Evolutionary conservation across 192 early-diverging fungal species (phyloP).

Genomic region (Coemansia sp.): DNA sequence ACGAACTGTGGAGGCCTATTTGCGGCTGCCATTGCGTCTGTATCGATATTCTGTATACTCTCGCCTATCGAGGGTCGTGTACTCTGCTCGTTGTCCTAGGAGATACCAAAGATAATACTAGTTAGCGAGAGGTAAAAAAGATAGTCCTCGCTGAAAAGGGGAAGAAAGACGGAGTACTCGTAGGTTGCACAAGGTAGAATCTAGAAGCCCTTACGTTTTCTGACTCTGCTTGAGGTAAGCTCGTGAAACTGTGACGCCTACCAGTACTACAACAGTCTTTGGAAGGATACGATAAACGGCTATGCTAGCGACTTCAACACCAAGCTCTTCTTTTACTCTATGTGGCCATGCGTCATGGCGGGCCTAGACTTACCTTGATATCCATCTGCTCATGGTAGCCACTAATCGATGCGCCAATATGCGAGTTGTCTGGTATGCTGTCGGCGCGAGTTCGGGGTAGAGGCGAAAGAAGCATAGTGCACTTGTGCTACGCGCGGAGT

Average conservation of each 20-base stretch:
- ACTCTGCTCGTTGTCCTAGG: neutral
- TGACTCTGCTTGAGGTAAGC: constrained; percentile 22
- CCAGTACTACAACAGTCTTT: neutral
- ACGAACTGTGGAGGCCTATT: constrained; percentile 38
- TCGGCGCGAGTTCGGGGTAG: neutral
- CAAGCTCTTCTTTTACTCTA: neutral
- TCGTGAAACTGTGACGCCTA: constrained; percentile 8
- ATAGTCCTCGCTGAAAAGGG: neutral
- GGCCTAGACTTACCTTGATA: constrained; percentile 15
- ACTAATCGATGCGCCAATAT: neutral
- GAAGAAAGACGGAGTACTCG: neutral
- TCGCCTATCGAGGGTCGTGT: neutral
- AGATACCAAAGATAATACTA: neutral
- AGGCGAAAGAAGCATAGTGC: neutral
- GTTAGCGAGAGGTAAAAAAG: neutral
- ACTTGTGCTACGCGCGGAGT: neutral
- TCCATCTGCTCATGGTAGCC: constrained; percentile 14
- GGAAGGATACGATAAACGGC: neutral
- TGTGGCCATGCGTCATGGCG: neutral
- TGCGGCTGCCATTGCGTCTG: constrained; percentile 16
- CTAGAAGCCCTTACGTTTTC: constrained; percentile 18
- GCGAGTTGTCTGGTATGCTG: neutral
- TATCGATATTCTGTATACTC: neutral
- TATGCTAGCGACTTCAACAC: neutral
- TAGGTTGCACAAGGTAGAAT: neutral